Evolutionary conservation across 2,329 filamentous ascomycete genomes (phyloP), one percentile per base, ranked within the genome.

Genomic region (Cercospora nicotianae): DNA sequence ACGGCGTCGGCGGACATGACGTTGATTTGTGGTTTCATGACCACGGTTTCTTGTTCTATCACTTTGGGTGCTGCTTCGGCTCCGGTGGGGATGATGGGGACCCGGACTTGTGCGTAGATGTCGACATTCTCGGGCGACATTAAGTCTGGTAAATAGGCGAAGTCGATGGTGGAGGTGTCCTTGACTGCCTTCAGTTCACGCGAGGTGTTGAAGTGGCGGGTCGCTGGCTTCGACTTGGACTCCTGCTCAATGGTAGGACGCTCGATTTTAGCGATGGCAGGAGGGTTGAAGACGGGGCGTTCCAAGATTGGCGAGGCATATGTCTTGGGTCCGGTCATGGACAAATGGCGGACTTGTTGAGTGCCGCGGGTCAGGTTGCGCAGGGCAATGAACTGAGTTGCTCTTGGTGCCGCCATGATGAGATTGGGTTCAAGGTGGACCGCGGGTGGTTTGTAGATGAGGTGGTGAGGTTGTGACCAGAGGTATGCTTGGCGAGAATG

Each of bases 151-250:
- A 89, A 81, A 80, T 85, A 89, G 73, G 84, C 84, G 74, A 89
- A 89, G 80, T 90, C 87, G 68, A 90, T 86, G 51, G 87, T 87
- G 48, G 86, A 88, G 67, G 78, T 80, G 79, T 89, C 87, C 64
- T 85, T 83, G 70, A 85, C 81, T 30, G 85, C 79, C 76, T 88
- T 88, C 63, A 83, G 79, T 68, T 82, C 78, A 69, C 85, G 85
- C 70, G 84, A 87, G 69, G 87, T 88, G 80, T 89, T 89, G 83
- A 90, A 89, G 75, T 85, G 82, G 65, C 87, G 84, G 78, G 66
- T 39, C 31, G 55, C 72, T 63, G 77, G 71, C 66, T 73, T 75
- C 63, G 76, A 72, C 5, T 74, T 31, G 12, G 70, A 66, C 59
- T 74, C 66, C 60, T 66, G 63, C 51, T 77, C 76, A 20, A 75